These are phyloP conservation scores for Taphrina communis DNA, from an alignment of 1,139 yeast genomes.

Conservation along the genomic window DNA sequence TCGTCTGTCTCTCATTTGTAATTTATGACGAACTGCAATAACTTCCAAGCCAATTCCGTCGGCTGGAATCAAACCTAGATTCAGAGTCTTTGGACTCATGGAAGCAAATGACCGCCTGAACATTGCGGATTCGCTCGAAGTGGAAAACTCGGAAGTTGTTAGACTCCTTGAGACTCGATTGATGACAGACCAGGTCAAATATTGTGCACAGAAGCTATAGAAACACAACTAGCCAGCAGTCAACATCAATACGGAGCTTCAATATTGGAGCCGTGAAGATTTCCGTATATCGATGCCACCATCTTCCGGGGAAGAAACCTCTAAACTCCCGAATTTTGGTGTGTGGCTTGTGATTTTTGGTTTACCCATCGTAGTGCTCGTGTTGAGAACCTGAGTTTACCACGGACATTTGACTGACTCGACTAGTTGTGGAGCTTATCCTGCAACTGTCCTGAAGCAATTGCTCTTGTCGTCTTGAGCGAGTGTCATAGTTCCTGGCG, in stretches of 20 bases:
- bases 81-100: conserved; percentile 26
- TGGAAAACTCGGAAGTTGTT: too few species aligned
- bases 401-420: too few species aligned
- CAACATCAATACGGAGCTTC: too few species aligned
- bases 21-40: conserved; percentile 63
- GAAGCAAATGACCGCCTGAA: conserved; percentile 51
- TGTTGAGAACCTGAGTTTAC: background rate
- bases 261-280: background rate
- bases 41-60: conserved; percentile 98
- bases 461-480: too few species aligned
- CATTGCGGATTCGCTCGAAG: background rate
- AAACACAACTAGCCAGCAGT: too few species aligned
- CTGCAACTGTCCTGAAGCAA: too few species aligned
- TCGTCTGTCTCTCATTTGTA: conserved; percentile 57
- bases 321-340: background rate
- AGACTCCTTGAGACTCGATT: too few species aligned
- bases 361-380: conserved; percentile 1
- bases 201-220: too few species aligned
- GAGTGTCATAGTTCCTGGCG: too few species aligned
- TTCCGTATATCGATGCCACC: conserved; percentile 9
- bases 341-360: background rate
- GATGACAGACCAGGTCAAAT: too few species aligned
- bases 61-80: conserved; percentile 80
- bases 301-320: conserved; percentile 2
- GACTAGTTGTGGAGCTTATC: too few species aligned